phyloP scores from a whole-genome alignment of 495 filamentous ascomycete species.

The Penicilliopsis zonata region DNA sequence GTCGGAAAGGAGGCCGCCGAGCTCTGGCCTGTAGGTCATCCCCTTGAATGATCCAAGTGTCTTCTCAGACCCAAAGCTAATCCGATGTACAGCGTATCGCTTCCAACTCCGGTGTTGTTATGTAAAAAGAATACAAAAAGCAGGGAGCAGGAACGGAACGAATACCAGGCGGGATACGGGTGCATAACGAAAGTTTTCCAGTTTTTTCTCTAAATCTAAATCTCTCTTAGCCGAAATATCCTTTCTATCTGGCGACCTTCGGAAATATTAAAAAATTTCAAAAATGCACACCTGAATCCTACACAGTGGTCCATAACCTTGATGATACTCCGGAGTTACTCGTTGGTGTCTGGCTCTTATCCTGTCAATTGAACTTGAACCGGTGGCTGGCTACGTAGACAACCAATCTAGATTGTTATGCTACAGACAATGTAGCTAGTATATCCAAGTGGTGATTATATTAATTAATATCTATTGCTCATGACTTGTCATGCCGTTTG shows the following conservation, averaged over 20 bases:
- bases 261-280: slow-evolving; percentile 1
- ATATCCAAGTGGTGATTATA: too few species aligned
- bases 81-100: slow-evolving; percentile 76
- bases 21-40: slow-evolving; percentile 82
- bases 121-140: slow-evolving; percentile 54
- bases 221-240: slow-evolving; percentile 19
- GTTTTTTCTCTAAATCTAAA: too few species aligned
- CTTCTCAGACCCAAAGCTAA: neutral
- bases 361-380: too few species aligned
- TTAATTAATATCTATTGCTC: too few species aligned
- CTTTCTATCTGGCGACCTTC: slow-evolving; percentile 18
- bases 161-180: slow-evolving; percentile 27
- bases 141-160: slow-evolving; percentile 8
- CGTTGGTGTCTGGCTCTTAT: too few species aligned
- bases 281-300: too few species aligned
- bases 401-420: too few species aligned
- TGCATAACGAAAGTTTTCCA: slow-evolving; percentile 21
- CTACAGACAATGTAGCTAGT: too few species aligned
- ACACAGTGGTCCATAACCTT: too few species aligned
- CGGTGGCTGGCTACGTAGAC: too few species aligned
- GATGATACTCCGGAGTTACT: too few species aligned
- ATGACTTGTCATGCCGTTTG: too few species aligned
- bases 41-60: slow-evolving; percentile 1
- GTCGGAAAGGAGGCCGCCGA: slow-evolving; percentile 99
- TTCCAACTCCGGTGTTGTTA: slow-evolving; percentile 98